phyloP scores from a whole-genome alignment of 345 rosid genomes.

The Mangifera indica region DNA sequence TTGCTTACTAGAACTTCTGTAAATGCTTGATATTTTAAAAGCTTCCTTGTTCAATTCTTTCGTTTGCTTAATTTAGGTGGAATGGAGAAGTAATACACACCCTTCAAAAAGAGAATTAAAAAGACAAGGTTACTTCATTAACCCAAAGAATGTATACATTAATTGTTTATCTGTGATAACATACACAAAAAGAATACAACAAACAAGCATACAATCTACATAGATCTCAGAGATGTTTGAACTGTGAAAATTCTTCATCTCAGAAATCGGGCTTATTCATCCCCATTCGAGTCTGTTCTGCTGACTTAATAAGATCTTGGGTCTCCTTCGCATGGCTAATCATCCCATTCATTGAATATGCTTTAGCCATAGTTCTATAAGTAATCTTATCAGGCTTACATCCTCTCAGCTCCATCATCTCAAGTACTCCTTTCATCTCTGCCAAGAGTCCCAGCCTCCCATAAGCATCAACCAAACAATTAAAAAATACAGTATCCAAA shows the following conservation, averaged over 20 bases:
- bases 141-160: not conserved
- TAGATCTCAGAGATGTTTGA: conserved; percentile 9
- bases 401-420: conserved; percentile 68
- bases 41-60: too few species aligned
- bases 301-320: conserved; percentile 34
- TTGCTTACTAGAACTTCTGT: too few species aligned
- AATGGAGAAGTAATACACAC: too few species aligned
- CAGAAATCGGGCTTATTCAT: conserved; percentile 55
- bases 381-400: conserved; percentile 74
- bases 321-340: conserved; percentile 65
- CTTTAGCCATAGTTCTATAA: conserved; percentile 79
- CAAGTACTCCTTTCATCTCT: conserved; percentile 85
- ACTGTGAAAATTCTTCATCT: conserved; percentile 19
- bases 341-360: conserved; percentile 67
- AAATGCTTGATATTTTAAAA: too few species aligned
- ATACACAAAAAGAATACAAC: not conserved
- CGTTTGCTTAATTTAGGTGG: too few species aligned
- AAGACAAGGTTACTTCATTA: not conserved
- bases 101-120: too few species aligned
- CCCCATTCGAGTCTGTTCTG: conserved; percentile 30
- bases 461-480: conserved; percentile 86
- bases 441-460: conserved; percentile 82
- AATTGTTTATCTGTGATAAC: not conserved
- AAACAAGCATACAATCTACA: conserved; percentile 8
- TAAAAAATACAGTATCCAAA: conserved; percentile 75